Percentiles rank a stretch among this genome's conserved stretches.
Evolutionary conservation across 2,329 filamentous ascomycete species (phyloP).

Genomic region (Aspergillus brasiliensis): DNA sequence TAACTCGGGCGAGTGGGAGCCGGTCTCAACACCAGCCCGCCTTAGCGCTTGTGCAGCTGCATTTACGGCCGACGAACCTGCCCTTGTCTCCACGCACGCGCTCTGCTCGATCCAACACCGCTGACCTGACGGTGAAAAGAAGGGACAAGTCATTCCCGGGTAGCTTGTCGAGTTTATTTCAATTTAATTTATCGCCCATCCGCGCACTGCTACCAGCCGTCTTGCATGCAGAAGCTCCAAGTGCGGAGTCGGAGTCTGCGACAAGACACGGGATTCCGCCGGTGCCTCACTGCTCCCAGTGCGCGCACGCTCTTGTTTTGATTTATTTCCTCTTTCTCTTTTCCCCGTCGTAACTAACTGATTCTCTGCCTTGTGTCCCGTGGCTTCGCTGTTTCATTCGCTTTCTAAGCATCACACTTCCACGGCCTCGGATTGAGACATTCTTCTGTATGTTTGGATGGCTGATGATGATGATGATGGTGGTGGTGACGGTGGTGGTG

Average conservation of each 20-base stretch:
- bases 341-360: neutral
- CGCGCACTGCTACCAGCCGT: conserved; percentile 15
- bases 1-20: conserved; percentile 1
- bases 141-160: neutral
- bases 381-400: neutral
- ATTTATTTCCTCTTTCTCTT: too few relatives aligned
- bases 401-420: neutral
- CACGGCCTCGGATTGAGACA: neutral
- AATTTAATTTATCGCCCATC: conserved; percentile 12
- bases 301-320: neutral
- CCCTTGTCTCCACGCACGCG: conserved; percentile 1
- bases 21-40: neutral
- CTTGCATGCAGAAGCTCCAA: conserved; percentile 23
- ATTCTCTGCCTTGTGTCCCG: neutral
- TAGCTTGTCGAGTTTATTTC: neutral
- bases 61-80: neutral
- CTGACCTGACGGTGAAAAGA: neutral
- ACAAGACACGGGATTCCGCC: conserved; percentile 1
- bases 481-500: neutral
- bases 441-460: neutral
- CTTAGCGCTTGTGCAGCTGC: neutral
- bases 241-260: conserved; percentile 11
- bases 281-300: neutral
- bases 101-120: neutral
- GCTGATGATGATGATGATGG: neutral